Percentiles rank a stretch among this genome's conserved stretches.
phyloP scores from a whole-genome alignment of 148 eudicot genomes.

The Nepenthes gracilis region DNA sequence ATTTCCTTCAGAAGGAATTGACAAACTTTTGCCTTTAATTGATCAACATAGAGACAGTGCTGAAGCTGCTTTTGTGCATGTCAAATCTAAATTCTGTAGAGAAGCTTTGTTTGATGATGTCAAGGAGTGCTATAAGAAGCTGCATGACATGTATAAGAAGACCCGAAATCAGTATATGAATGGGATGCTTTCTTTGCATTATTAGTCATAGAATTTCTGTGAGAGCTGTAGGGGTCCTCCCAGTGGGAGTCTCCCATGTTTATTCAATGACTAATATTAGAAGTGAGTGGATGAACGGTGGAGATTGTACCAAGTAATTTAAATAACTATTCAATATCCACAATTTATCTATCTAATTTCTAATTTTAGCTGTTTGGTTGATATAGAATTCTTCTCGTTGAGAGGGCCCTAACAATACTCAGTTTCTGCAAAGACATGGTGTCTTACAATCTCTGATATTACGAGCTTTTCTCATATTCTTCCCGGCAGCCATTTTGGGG shows the following conservation, averaged over 20 bases:
- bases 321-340: too few species aligned
- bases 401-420: too few species aligned
- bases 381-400: not conserved
- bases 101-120: slow-evolving; percentile 47
- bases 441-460: too few species aligned
- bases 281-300: not conserved
- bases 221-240: not conserved
- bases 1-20: slow-evolving; percentile 7
- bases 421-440: not conserved
- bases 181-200: slow-evolving; percentile 74
- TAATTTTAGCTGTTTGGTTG: not conserved
- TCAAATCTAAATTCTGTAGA: slow-evolving; percentile 50
- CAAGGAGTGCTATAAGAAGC: slow-evolving; percentile 20
- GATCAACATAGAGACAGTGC: slow-evolving; percentile 21
- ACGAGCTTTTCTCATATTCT: too few species aligned
- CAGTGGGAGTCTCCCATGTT: not conserved
- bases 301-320: too few species aligned
- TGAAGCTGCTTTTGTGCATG: slow-evolving; percentile 33
- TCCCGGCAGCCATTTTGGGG: too few species aligned
- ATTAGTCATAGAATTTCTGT: slow-evolving; percentile 3
- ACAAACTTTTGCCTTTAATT: slow-evolving; percentile 12
- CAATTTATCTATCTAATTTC: too few species aligned
- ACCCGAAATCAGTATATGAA: slow-evolving; percentile 40
- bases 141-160: slow-evolving; percentile 46
- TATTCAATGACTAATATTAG: too few species aligned